Percentiles rank a stretch among this genome's conserved stretches.
Conservation (phyloP, 495 filamentous ascomycete genomes). For the Talaromyces nanjingensis region DNA sequence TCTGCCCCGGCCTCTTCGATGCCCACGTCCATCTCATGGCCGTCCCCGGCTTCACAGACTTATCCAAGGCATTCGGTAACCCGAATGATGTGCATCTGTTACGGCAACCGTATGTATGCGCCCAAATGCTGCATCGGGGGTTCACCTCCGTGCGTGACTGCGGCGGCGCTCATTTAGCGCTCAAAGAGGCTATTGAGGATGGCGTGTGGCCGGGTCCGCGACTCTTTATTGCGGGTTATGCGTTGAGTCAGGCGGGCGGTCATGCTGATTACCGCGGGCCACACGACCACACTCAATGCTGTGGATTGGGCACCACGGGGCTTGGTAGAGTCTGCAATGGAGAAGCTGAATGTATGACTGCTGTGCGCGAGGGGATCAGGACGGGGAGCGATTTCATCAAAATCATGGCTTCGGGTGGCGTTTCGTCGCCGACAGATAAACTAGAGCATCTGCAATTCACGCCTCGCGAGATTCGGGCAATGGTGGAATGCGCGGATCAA, state of each 20-base stretch:
- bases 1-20: slow-evolving; percentile 53
- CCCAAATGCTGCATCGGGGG: slow-evolving; percentile 43
- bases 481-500: slow-evolving; percentile 37
- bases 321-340: slow-evolving; percentile 42
- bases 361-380: slow-evolving; percentile 44
- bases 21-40: slow-evolving; percentile 49
- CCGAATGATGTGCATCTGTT: slow-evolving; percentile 12
- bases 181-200: slow-evolving; percentile 46
- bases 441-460: slow-evolving; percentile 47
- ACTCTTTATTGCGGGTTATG: slow-evolving; percentile 39
- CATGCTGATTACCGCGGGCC: slow-evolving; percentile 41
- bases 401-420: slow-evolving; percentile 50
- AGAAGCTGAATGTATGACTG: slow-evolving; percentile 41
- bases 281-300: slow-evolving; percentile 33
- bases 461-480: slow-evolving; percentile 42
- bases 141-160: slow-evolving; percentile 49
- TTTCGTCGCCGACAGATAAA: slow-evolving; percentile 43
- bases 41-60: slow-evolving; percentile 28
- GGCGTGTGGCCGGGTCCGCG: slow-evolving; percentile 40
- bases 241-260: slow-evolving; percentile 46
- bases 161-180: slow-evolving; percentile 41
- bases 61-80: slow-evolving; percentile 13
- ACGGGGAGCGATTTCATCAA: slow-evolving; percentile 50
- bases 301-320: slow-evolving; percentile 27
- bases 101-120: slow-evolving; percentile 38